phyloP scores from a whole-genome alignment of 768 basidiomycete genomes.

The Mycena alexandri region DNA sequence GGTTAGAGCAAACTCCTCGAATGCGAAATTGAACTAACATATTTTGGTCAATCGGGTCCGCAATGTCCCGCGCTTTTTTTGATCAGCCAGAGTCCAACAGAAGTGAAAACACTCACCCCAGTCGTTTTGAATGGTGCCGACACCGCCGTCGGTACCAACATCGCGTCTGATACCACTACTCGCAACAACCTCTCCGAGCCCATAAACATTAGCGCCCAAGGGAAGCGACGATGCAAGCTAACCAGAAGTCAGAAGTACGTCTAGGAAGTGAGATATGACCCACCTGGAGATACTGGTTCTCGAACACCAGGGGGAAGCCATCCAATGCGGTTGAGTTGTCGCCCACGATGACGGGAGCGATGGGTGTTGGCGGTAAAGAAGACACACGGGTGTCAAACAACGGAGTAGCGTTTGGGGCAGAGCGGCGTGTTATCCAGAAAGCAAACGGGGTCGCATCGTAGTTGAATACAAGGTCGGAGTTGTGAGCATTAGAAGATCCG shows the following conservation, averaged over 20 bases:
- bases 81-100: background rate
- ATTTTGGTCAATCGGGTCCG: slow-evolving; percentile 76
- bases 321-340: slow-evolving; percentile 70
- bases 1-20: background rate
- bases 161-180: slow-evolving; percentile 78
- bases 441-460: slow-evolving; percentile 74
- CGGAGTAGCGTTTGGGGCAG: slow-evolving; percentile 63
- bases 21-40: slow-evolving; percentile 56
- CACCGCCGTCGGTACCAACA: slow-evolving; percentile 60
- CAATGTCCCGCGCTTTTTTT: slow-evolving; percentile 60
- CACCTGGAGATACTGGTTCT: slow-evolving; percentile 84
- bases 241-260: background rate
- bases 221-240: slow-evolving; percentile 78
- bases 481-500: slow-evolving; percentile 41
- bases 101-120: slow-evolving; percentile 53
- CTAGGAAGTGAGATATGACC: background rate
- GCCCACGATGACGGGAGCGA: slow-evolving; percentile 63
- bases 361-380: slow-evolving; percentile 72
- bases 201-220: slow-evolving; percentile 78
- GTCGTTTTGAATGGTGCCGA: slow-evolving; percentile 73
- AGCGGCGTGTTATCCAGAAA: slow-evolving; percentile 84
- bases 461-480: slow-evolving; percentile 79
- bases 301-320: slow-evolving; percentile 80
- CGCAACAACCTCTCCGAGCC: slow-evolving; percentile 79
- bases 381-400: slow-evolving; percentile 78